Evolutionary conservation across 2,329 filamentous ascomycete genomes (phyloP), one percentile per base, ranked within the genome.

Genomic region (Geosmithia flava): DNA sequence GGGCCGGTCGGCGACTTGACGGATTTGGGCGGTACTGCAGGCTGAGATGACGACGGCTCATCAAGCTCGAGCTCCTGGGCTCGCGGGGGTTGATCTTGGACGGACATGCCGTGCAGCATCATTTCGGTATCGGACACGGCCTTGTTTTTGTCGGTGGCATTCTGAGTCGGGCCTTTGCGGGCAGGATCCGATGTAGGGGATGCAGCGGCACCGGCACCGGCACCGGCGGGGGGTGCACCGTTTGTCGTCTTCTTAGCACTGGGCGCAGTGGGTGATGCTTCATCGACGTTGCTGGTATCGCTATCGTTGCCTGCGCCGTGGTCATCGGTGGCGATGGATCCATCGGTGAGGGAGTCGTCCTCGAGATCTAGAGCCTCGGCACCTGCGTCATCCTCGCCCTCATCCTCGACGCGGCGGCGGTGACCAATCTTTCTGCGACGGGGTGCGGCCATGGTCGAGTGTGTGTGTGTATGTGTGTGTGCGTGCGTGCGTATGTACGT

Each of bases 321-420:
- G 50, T 83, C 80, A 51, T 83, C 80, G 59, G 74, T 81, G 50
- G 68, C 68, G 55, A 78, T 65, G 49, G 81, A 83, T 54, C 76
- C 80, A 51, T 84, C 81, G 53, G 75, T 81, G 55, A 80, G 62
- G 47, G 80, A 84, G 60, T 84, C 80, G 55, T 84, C 80, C 55
- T 83, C 79, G 40, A 76, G 61, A 45, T 82, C 79, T 50, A 74
- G 66, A 47, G 68, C 66, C 51, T 78, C 76, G 47, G 65, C 69
- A 51, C 71, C 73, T 54, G 69, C 75, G 53, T 85, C 81, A 54
- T 85, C 83, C 57, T 85, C 83, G 55, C 75, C 81, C 61, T 86
- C 82, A 58, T 86, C 81, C 63, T 81, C 80, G 54, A 80, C 74
- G 56, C 81, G 78, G 62, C 83, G 80, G 59, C 82, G 78, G 56